Conservation (phyloP, 2,329 filamentous ascomycete genomes). For the Aureobasidium sp. region DNA sequence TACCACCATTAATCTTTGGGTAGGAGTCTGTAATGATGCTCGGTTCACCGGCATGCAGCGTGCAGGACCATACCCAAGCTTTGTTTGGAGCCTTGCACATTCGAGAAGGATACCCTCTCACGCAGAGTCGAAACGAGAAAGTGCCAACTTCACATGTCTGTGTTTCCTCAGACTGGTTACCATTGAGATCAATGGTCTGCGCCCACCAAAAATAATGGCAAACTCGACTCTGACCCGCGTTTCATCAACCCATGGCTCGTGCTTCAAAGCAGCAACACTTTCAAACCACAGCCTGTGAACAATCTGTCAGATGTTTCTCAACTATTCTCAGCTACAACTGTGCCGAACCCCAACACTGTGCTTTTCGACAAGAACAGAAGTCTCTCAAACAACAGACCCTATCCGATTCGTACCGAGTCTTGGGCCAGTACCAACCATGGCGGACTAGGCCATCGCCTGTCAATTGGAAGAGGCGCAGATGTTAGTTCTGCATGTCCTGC, state of each 20-base stretch:
- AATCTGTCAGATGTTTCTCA: background rate
- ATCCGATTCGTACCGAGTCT: no score
- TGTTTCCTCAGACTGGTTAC: background rate
- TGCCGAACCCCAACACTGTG: background rate
- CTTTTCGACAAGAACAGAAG: background rate
- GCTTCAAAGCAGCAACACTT: background rate
- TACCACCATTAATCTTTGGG: background rate
- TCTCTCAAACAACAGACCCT: background rate
- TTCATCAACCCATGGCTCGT: conserved; percentile 1
- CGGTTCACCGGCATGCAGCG: background rate
- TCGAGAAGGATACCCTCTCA: background rate
- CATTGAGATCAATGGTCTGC: background rate
- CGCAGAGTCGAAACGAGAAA: background rate
- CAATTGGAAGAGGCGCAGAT: background rate
- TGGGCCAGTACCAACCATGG: background rate
- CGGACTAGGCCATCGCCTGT: background rate
- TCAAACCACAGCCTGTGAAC: background rate
- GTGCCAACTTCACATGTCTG: background rate
- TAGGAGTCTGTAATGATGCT: background rate
- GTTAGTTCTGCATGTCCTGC: background rate
- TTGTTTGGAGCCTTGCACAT: background rate
- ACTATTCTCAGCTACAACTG: background rate
- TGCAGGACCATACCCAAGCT: background rate
- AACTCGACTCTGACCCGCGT: background rate
- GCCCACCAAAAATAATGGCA: background rate